These are phyloP conservation scores for Nowakowskiella sp. DNA, from an alignment of 192 early-diverging fungal species.

Conservation along the genomic window DNA sequence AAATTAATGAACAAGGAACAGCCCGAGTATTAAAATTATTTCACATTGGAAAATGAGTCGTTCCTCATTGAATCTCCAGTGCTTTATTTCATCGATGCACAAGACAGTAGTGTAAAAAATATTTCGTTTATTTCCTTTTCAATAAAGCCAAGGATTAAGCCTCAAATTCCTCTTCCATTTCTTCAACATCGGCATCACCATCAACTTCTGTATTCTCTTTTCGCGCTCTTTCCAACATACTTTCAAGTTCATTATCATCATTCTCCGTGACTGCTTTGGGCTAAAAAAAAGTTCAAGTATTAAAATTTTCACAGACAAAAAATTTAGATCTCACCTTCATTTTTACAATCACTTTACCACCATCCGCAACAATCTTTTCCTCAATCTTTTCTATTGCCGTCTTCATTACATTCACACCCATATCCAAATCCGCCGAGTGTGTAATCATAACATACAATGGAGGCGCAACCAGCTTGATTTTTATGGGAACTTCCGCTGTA, in stretches of 20 bases:
- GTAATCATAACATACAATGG: constrained; percentile 91
- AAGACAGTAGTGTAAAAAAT: too few relatives aligned
- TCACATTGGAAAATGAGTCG: too few relatives aligned
- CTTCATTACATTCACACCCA: constrained; percentile 83
- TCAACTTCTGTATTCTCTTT: constrained; percentile 87
- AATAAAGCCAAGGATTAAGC: too few relatives aligned
- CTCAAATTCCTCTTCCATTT: constrained; percentile 38
- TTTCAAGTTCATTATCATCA: constrained; percentile 89
- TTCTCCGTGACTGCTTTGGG: constrained; percentile 84
- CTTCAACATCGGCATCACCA: constrained; percentile 84
- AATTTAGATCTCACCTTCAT: constrained; percentile 55
- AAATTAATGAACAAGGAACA: too few relatives aligned
- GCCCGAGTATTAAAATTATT: too few relatives aligned
- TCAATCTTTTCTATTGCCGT: constrained; percentile 76
- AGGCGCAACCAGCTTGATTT: constrained; percentile 82
- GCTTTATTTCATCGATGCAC: too few relatives aligned
- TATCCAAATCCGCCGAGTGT: constrained; percentile 70
- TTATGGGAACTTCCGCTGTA: constrained; percentile 69
- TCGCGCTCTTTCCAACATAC: constrained; percentile 78
- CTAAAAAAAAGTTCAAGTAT: constrained; percentile 10
- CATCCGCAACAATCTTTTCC: constrained; percentile 62
- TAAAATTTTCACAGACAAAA: not conserved
- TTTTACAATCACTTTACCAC: constrained; percentile 69
- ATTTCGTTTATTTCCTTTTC: too few relatives aligned
- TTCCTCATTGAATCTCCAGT: too few relatives aligned